Conservation (phyloP, 208 protist species). For the Leishmania lainsoni region DNA sequence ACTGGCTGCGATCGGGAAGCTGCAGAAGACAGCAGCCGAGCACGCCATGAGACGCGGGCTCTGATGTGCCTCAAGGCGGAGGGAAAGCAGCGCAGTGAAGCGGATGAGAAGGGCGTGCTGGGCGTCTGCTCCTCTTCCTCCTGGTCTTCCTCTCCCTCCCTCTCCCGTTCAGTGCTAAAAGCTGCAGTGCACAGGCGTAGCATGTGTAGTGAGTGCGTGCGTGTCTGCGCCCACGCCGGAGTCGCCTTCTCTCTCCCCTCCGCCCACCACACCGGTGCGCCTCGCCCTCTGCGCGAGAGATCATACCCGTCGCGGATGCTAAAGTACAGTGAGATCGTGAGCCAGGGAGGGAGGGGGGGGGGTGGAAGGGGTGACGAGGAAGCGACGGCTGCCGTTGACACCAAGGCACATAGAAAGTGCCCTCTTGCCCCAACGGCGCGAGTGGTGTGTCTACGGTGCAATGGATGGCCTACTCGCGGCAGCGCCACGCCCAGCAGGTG, state of each 20-base stretch:
- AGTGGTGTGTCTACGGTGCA: neutral
- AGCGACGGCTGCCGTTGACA: neutral
- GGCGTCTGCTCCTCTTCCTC: neutral
- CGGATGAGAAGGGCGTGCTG: neutral
- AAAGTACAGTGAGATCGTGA: neutral
- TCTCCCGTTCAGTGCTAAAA: neutral
- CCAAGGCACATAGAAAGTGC: neutral
- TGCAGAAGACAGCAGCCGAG: conserved; percentile 63
- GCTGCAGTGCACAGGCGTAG: neutral
- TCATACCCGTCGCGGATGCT: neutral
- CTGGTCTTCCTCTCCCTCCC: neutral
- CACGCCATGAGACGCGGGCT: conserved; percentile 14
- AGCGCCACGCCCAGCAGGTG: neutral
- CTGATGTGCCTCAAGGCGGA: neutral
- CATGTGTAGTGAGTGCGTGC: neutral
- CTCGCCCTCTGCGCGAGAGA: neutral
- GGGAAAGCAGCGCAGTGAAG: neutral
- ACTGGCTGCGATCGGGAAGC: conserved; percentile 60
- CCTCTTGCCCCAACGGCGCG: neutral
- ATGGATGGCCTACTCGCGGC: neutral
- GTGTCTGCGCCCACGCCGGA: neutral
- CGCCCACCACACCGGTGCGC: neutral
- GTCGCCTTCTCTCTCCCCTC: neutral
- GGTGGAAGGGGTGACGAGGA: neutral
- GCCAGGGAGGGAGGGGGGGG: neutral